Evolutionary conservation across 257 asterid genomes (phyloP).

Genomic region (Thymus mandschuricus): DNA sequence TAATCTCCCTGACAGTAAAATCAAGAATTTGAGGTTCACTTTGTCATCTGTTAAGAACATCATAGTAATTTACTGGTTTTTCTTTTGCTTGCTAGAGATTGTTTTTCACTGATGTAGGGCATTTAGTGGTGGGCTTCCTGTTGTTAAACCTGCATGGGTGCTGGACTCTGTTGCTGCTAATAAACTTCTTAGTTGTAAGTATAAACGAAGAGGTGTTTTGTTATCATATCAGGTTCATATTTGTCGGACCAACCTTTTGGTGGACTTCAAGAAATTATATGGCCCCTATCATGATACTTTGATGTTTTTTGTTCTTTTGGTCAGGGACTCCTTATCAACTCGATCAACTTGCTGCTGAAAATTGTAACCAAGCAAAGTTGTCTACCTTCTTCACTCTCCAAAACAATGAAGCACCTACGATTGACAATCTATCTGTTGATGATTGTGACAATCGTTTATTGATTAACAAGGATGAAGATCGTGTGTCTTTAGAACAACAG

Average conservation of each 20-base stretch:
- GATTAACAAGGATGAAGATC: slow-evolving; percentile 36
- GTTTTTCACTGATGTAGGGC: slow-evolving; percentile 56
- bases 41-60: slow-evolving; percentile 19
- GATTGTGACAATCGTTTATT: slow-evolving; percentile 38
- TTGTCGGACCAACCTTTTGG: not conserved
- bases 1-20: slow-evolving; percentile 93
- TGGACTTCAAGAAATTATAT: slow-evolving; percentile 19
- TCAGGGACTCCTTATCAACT: slow-evolving; percentile 94
- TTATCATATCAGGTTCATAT: not conserved
- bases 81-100: slow-evolving; percentile 22
- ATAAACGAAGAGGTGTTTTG: slow-evolving; percentile 18
- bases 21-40: slow-evolving; percentile 85
- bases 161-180: slow-evolving; percentile 84
- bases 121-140: slow-evolving; percentile 95
- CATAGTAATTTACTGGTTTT: slow-evolving; percentile 21
- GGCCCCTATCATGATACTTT: slow-evolving; percentile 15
- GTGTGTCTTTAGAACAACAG: slow-evolving; percentile 47
- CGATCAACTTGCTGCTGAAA: slow-evolving; percentile 72
- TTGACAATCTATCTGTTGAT: slow-evolving; percentile 39
- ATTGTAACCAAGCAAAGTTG: slow-evolving; percentile 69
- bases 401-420: slow-evolving; percentile 39
- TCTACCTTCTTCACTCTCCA: slow-evolving; percentile 69
- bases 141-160: slow-evolving; percentile 92
- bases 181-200: slow-evolving; percentile 86
- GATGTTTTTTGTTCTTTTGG: slow-evolving; percentile 21